Conservation (phyloP, 768 basidiomycete species). For the Boletus huronensis region DNA sequence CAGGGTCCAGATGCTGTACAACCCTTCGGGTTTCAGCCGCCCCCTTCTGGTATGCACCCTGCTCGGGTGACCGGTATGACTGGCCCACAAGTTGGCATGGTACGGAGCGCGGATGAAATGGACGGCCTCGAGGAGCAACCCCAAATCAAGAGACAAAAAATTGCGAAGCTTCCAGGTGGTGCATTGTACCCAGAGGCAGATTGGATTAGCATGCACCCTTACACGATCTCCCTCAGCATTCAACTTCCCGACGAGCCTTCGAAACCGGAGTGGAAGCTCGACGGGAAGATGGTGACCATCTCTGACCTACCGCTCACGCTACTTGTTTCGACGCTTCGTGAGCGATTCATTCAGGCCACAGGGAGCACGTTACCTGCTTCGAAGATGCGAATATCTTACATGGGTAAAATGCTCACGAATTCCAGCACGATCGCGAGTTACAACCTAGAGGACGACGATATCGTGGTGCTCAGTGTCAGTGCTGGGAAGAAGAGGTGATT, state of each 20-base stretch:
- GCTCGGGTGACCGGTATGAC: conserved; percentile 60
- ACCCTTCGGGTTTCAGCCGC: conserved; percentile 77
- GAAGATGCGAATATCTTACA: conserved; percentile 74
- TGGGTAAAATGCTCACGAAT: conserved; percentile 86
- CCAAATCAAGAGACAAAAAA: conserved; percentile 83
- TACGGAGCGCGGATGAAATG: conserved; percentile 80
- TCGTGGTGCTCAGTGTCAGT: conserved; percentile 71
- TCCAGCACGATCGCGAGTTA: conserved; percentile 78
- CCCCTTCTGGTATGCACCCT: conserved; percentile 65
- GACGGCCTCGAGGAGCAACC: conserved; percentile 68
- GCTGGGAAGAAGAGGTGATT: conserved; percentile 69
- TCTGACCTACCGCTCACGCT: conserved; percentile 81
- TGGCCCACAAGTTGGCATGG: conserved; percentile 63
- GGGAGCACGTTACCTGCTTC: conserved; percentile 80
- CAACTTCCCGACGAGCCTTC: conserved; percentile 80
- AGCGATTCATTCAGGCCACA: conserved; percentile 77
- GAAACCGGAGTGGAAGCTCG: conserved; percentile 91
- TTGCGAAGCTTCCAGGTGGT: conserved; percentile 83
- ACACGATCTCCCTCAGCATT: conserved; percentile 81
- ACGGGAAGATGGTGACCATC: conserved; percentile 74
- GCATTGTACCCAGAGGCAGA: conserved; percentile 82
- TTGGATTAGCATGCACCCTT: conserved; percentile 89
- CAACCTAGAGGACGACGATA: conserved; percentile 90
- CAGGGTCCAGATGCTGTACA: conserved; percentile 74
- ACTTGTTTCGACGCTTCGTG: conserved; percentile 84